Evolutionary conservation across 2,329 filamentous ascomycete species (phyloP), one percentile per base, ranked within the genome.

Genomic region (Colletotrichum sp.): DNA sequence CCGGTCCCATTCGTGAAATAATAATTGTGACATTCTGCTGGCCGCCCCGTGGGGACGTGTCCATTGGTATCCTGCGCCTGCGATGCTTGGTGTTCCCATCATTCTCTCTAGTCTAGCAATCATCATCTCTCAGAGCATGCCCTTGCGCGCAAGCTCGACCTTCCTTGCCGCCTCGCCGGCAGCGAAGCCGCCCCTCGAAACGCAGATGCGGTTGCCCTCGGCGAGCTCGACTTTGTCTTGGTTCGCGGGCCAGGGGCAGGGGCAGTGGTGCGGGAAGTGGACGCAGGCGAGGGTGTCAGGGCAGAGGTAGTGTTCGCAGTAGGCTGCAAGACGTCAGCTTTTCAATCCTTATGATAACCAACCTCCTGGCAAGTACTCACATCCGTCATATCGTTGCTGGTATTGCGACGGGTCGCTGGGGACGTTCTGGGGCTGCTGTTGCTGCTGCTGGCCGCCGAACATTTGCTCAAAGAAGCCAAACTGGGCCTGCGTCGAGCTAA

Each of bases 381-480:
- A 92, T 79, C 87, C 87, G 36, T 93, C 91, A 83, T 95, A 95
- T 75, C 91, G 91, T 77, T 91, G 87, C 80, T 92, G 93, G 84
- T 98, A 99, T 88, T 95, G 94, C 29, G 88, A 87, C 16, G 95
- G 94, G 86, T 99, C 96, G 82, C 95, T 98, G 3, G 95, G 91
- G 32, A 94, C 95, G 84, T 98, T 97, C 62, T 87, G 84, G 64
- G 90, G 85, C 79, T 92, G 90, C 73, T 91, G 88, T 15, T 88
- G 86, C 13, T 84, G 82, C 62, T 82, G 83, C 76, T 89, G 89
- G 79, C 91, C 91, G 80, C 92, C 90, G 84, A 99, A 99, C 95
- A 99, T 98, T 81, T 99, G 95, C 84, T 98, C 96, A 87, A 99
- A 99, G 91, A 99, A 98, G 83, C 95, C 94, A 85, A 99, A 99